Evolutionary conservation across 208 protist species (phyloP).

Genomic region (Wallacemonas rigidus): DNA sequence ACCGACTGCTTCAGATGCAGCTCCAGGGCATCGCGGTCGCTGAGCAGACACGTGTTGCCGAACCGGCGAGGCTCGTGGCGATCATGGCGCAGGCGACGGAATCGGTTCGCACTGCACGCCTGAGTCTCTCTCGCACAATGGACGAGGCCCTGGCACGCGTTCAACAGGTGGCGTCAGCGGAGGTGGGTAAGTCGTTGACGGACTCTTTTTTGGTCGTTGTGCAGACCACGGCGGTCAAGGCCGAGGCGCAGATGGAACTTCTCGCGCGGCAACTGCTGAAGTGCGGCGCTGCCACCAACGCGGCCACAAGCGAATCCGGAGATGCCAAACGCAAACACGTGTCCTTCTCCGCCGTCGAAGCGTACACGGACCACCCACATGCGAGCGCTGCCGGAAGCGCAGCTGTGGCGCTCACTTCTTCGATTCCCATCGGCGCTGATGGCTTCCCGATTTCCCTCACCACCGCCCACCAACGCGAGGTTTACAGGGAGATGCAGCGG

Average conservation of each 20-base stretch:
- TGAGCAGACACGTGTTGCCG: neutral
- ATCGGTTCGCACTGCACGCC: neutral
- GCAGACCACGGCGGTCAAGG: conserved; percentile 40
- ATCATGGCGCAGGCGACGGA: neutral
- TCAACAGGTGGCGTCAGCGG: conserved; percentile 15
- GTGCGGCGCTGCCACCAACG: neutral
- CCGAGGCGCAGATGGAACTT: conserved; percentile 57
- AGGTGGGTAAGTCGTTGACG: conserved; percentile 24
- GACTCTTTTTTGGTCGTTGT: conserved; percentile 44
- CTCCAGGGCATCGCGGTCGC: neutral
- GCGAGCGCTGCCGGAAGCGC: no score
- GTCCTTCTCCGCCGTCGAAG: neutral
- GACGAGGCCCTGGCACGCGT: conserved; percentile 22
- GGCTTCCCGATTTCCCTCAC: conserved; percentile 6
- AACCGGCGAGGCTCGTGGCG: neutral
- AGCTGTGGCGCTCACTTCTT: neutral
- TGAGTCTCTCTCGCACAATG: conserved; percentile 1
- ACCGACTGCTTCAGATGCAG: neutral
- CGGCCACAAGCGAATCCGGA: neutral
- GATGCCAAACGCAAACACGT: neutral
- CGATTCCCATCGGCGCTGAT: conserved; percentile 12
- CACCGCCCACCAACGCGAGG: conserved; percentile 25
- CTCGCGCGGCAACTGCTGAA: neutral
- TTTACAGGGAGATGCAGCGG: conserved; percentile 44
- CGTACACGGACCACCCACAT: neutral